Evolutionary conservation across 208 protist species (phyloP).

Genomic region (Crithidia acanthocephali): DNA sequence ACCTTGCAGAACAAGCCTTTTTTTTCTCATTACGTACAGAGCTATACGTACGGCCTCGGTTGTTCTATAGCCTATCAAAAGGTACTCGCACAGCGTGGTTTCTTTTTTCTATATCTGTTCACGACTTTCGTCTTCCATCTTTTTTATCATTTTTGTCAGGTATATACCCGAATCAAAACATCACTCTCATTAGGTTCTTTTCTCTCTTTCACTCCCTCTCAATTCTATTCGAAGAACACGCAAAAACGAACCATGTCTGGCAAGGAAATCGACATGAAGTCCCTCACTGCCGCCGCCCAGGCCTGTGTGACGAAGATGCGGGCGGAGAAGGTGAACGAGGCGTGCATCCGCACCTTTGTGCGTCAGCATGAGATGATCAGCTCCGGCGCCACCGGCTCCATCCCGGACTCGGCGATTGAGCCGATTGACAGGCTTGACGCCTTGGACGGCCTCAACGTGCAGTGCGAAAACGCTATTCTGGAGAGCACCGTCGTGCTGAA

Average conservation of each 20-base stretch:
- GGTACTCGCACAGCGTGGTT: not conserved
- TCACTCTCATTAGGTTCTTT: not conserved
- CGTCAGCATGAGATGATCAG: slow-evolving; percentile 59
- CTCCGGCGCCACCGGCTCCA: slow-evolving; percentile 50
- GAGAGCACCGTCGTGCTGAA: slow-evolving; percentile 96
- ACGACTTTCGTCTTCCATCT: no score
- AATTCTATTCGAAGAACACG: no score
- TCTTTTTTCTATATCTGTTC: not conserved
- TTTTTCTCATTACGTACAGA: no score
- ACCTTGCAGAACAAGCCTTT: not conserved
- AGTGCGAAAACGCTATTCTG: slow-evolving; percentile 41
- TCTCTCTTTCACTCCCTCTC: not conserved
- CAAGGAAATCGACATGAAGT: slow-evolving; percentile 28
- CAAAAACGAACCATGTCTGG: not conserved
- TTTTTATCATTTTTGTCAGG: not conserved
- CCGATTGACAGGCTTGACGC: slow-evolving; percentile 49
- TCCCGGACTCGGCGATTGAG: slow-evolving; percentile 54
- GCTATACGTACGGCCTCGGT: no score
- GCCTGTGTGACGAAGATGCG: slow-evolving; percentile 78
- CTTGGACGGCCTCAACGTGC: slow-evolving; percentile 41
- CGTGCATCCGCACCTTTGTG: slow-evolving; percentile 71
- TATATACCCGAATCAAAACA: not conserved
- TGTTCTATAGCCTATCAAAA: not conserved
- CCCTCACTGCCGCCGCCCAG: slow-evolving; percentile 44
- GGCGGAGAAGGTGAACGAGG: slow-evolving; percentile 53